Percentiles rank a stretch among this genome's conserved stretches.
These are phyloP conservation scores for Fusarium sp. DNA, from an alignment of 2,329 filamentous ascomycete genomes.

Conservation along the genomic window DNA sequence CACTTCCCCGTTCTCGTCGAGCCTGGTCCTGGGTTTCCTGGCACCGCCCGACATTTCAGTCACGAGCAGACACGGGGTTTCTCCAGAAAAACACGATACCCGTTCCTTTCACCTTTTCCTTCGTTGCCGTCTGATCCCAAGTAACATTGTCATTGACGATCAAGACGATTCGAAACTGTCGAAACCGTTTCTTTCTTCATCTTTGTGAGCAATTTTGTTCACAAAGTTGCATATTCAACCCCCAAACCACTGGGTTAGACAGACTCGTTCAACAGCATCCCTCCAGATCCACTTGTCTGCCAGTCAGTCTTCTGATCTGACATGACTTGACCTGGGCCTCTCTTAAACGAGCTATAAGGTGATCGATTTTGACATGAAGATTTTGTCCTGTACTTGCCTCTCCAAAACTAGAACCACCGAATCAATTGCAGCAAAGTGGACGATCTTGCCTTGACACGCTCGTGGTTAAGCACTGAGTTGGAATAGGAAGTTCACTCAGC, in stretches of 20 bases:
- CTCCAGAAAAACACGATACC: constrained; percentile 45
- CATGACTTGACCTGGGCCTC: constrained; percentile 31
- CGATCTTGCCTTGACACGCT: constrained; percentile 25
- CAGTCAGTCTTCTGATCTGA: constrained; percentile 40
- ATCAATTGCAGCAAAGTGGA: constrained; percentile 26
- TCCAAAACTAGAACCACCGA: constrained; percentile 6
- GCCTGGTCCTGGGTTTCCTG: constrained; percentile 32
- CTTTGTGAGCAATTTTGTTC: background rate
- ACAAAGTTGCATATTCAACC: constrained; percentile 10
- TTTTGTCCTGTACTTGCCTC: background rate
- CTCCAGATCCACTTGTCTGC: constrained; percentile 37
- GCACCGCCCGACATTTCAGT: constrained; percentile 43
- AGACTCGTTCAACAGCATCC: constrained; percentile 17
- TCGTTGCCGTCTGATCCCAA: constrained; percentile 23
- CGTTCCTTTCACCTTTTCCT: constrained; percentile 38
- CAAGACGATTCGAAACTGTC: constrained; percentile 14
- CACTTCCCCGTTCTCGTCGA: constrained; percentile 38
- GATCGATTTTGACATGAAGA: constrained; percentile 12
- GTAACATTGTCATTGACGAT: constrained; percentile 12
- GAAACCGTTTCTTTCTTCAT: constrained; percentile 9
- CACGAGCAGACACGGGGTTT: constrained; percentile 44
- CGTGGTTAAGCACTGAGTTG: constrained; percentile 17
- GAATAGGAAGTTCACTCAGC: constrained; percentile 21
- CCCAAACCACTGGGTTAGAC: constrained; percentile 10
- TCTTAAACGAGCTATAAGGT: constrained; percentile 28